phyloP scores from a whole-genome alignment of 2,329 filamentous ascomycete species.

The Ploettnerulaceae sp. region DNA sequence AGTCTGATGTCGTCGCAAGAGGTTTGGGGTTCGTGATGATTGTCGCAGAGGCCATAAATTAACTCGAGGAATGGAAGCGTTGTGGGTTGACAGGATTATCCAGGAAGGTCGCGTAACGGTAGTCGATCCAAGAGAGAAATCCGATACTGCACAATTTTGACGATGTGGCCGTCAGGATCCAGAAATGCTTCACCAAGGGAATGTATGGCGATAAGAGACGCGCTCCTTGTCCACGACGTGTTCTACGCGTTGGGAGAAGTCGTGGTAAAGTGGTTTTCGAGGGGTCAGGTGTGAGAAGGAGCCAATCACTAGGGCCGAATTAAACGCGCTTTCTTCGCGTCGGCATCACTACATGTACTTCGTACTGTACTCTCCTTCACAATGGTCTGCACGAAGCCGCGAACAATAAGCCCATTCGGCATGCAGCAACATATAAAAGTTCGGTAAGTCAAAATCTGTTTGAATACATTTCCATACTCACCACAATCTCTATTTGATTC shows the following conservation, averaged over 20 bases:
- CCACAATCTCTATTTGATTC: too few relatives aligned
- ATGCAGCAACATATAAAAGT: neutral
- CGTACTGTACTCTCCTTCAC: too few relatives aligned
- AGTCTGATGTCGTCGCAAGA: slow-evolving; percentile 29
- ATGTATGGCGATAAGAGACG: slow-evolving; percentile 24
- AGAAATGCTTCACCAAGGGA: slow-evolving; percentile 8
- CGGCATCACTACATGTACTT: neutral
- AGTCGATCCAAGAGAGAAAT: slow-evolving; percentile 2
- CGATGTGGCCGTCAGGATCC: slow-evolving; percentile 5
- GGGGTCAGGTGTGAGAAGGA: neutral
- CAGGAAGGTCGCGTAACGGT: slow-evolving; percentile 14
- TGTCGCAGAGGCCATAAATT: slow-evolving; percentile 28
- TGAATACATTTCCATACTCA: too few relatives aligned
- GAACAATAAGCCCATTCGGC: slow-evolving; percentile 6
- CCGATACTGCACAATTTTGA: slow-evolving; percentile 3
- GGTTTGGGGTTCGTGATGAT: slow-evolving; percentile 27
- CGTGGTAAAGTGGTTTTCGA: slow-evolving; percentile 23
- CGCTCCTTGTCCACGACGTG: slow-evolving; percentile 16
- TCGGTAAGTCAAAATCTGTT: too few relatives aligned
- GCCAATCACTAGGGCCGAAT: slow-evolving; percentile 4
- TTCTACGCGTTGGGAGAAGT: slow-evolving; percentile 25
- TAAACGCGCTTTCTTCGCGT: neutral
- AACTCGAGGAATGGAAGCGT: slow-evolving; percentile 8
- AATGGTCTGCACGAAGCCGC: slow-evolving; percentile 10
- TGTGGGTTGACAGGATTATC: neutral